Percentiles rank a stretch among this genome's conserved stretches.
phyloP scores from a whole-genome alignment of 1,139 yeast genomes.

The Sugiyamaella pinicola region DNA sequence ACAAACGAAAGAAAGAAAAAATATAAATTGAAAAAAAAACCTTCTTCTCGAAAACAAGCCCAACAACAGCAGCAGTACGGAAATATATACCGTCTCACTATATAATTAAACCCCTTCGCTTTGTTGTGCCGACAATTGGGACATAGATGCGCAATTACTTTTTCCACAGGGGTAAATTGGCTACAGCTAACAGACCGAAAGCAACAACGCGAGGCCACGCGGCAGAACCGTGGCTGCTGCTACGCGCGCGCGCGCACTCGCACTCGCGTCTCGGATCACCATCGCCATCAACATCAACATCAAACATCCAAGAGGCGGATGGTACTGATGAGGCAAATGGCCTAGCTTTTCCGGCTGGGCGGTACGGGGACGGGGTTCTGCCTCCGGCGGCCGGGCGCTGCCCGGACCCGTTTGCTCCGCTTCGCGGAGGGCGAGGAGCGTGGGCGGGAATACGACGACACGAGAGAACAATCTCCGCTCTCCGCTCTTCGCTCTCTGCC shows the following conservation, averaged over 20 bases:
- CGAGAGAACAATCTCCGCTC: too few species aligned
- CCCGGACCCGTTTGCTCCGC: background rate
- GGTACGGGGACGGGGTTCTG: background rate
- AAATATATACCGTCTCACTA: constrained; percentile 11
- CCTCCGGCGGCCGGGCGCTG: background rate
- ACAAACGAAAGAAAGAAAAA: background rate
- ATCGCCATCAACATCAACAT: too few species aligned
- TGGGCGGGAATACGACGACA: background rate
- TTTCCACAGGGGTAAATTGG: constrained; percentile 12
- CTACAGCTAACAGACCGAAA: background rate
- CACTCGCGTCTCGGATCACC: background rate
- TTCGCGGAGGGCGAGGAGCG: background rate
- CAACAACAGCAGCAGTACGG: background rate
- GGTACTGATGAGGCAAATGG: background rate
- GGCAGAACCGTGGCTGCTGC: background rate
- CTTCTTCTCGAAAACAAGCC: background rate
- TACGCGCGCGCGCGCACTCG: background rate
- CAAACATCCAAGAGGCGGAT: background rate
- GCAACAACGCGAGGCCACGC: constrained; percentile 10
- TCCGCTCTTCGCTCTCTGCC: background rate
- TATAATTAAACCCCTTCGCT: constrained; percentile 7
- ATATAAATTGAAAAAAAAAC: background rate
- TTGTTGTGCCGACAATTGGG: too few species aligned
- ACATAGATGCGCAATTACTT: constrained; percentile 4
- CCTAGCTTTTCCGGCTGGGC: too few species aligned